Conservation (phyloP, 1,139 yeast genomes). For the Scheffersomyces illinoinensis region DNA sequence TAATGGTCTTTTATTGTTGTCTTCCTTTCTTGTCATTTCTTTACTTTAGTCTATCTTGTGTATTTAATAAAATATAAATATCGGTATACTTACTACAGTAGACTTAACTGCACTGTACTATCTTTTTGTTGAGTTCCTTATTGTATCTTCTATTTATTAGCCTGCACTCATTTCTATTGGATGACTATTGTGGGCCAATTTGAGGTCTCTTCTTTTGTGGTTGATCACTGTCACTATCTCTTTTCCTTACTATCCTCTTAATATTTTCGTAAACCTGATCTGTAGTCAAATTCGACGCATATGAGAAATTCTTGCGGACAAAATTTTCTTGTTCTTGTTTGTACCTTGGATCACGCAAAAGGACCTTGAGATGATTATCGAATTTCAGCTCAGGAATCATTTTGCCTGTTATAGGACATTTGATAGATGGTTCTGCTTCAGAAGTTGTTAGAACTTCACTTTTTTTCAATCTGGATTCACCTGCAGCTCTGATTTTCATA, state of each 20-base stretch:
- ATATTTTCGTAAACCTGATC: conserved; percentile 77
- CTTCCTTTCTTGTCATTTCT: conserved; percentile 1
- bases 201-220: conserved; percentile 13
- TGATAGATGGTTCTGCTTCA: conserved; percentile 39
- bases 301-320: conserved; percentile 59
- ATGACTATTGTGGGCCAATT: conserved; percentile 4
- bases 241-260: conserved; percentile 54
- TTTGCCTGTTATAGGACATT: conserved; percentile 75
- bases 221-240: conserved; percentile 12
- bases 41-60: conserved; percentile 18
- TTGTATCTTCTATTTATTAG: neutral
- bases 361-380: conserved; percentile 70
- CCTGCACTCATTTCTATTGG: neutral
- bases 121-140: neutral
- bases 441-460: conserved; percentile 11
- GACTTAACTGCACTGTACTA: neutral
- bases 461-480: conserved; percentile 57
- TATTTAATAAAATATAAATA: conserved; percentile 20
- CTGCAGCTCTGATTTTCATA: conserved; percentile 68
- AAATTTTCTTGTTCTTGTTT: conserved; percentile 67
- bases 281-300: conserved; percentile 61
- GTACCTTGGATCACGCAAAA: conserved; percentile 78
- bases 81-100: neutral
- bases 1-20: conserved; percentile 6
- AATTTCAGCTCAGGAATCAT: conserved; percentile 70